Percentiles rank a stretch among this genome's conserved stretches.
These are phyloP conservation scores for Lactifluus echinatus DNA, from an alignment of 768 basidiomycete species.

Conservation along the genomic window DNA sequence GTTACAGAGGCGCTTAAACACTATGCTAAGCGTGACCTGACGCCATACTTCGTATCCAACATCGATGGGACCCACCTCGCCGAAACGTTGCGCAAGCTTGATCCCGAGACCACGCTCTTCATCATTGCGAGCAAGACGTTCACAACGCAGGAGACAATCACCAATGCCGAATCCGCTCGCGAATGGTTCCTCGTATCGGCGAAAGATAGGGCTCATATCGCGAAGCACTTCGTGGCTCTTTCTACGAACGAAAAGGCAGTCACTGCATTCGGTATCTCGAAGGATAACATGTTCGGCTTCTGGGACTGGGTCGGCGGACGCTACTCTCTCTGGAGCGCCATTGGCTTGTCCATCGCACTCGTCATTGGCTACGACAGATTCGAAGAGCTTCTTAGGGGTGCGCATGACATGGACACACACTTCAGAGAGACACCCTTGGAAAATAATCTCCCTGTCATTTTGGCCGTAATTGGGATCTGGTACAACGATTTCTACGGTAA, in stretches of 20 bases:
- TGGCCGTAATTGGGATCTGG: constrained; percentile 91
- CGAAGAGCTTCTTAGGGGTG: constrained; percentile 79
- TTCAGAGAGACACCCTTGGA: constrained; percentile 85
- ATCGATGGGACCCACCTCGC: constrained; percentile 97
- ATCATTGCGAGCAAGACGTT: constrained; percentile 99
- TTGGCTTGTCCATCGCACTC: constrained; percentile 90
- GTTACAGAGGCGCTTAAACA: constrained; percentile 94
- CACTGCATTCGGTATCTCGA: constrained; percentile 83
- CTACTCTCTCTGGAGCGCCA: constrained; percentile 97
- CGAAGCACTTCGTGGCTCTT: constrained; percentile 98
- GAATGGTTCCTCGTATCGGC: constrained; percentile 89
- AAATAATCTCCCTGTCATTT: constrained; percentile 83
- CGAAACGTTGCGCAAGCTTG: constrained; percentile 70
- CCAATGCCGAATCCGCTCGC: constrained; percentile 90
- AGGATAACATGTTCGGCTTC: constrained; percentile 98
- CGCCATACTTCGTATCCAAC: constrained; percentile 88
- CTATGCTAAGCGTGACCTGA: constrained; percentile 85
- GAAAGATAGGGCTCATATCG: constrained; percentile 83
- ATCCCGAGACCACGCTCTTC: constrained; percentile 92
- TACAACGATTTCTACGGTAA: constrained; percentile 95
- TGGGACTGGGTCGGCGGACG: constrained; percentile 99
- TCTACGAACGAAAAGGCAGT: constrained; percentile 95
- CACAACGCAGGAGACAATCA: constrained; percentile 99
- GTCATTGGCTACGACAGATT: constrained; percentile 94
- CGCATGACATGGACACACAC: constrained; percentile 97